phyloP scores from a whole-genome alignment of 192 early-diverging fungal genomes.

The Podila epigama region DNA sequence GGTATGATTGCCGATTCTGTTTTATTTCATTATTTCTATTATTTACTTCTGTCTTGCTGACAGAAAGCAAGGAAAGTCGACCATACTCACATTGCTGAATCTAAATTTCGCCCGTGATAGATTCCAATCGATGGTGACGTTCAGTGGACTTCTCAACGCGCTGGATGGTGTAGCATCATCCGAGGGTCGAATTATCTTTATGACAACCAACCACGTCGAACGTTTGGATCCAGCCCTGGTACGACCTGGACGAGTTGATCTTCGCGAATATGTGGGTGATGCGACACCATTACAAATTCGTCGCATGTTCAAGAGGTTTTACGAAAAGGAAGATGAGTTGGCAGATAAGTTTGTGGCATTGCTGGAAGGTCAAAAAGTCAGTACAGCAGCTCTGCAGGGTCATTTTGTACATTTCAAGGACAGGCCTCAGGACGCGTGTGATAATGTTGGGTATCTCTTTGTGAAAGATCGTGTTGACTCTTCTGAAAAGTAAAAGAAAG shows the following conservation, averaged over 20 bases:
- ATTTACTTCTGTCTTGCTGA: not conserved
- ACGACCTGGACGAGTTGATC: constrained; percentile 82
- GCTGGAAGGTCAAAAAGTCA: constrained; percentile 63
- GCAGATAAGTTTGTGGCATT: constrained; percentile 76
- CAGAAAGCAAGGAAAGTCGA: too few species aligned
- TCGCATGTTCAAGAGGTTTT: constrained; percentile 85
- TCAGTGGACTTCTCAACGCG: constrained; percentile 88
- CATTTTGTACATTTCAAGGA: constrained; percentile 94
- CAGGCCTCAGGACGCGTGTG: constrained; percentile 73
- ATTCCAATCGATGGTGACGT: constrained; percentile 83
- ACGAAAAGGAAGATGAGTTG: constrained; percentile 59
- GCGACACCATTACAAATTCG: constrained; percentile 72
- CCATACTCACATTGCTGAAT: too few species aligned
- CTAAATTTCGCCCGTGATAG: too few species aligned
- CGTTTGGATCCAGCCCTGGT: constrained; percentile 80
- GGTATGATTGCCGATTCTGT: constrained; percentile 25
- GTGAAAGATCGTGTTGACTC: constrained; percentile 6
- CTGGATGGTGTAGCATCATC: constrained; percentile 88
- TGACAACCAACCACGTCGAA: constrained; percentile 91
- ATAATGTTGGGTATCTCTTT: constrained; percentile 41
- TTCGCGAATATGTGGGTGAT: constrained; percentile 78
- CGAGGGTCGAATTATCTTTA: constrained; percentile 89
- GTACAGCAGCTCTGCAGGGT: constrained; percentile 92
- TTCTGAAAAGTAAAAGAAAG: too few species aligned
- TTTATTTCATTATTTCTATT: not conserved